phyloP scores from a whole-genome alignment of 345 rosid genomes.

The Aegle marmelos region DNA sequence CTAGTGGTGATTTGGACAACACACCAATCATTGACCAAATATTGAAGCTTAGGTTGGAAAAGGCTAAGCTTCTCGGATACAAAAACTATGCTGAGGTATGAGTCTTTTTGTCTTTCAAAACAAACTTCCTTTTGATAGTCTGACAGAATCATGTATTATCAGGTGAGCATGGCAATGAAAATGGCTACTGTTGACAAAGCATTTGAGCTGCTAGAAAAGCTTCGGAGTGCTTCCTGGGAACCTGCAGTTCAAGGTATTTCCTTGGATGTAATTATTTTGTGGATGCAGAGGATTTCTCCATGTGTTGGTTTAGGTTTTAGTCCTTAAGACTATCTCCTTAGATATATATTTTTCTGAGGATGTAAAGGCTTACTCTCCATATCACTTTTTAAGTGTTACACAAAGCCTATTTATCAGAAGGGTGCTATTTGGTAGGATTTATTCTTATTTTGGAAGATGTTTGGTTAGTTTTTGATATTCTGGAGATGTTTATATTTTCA shows the following conservation, averaged over 20 bases:
- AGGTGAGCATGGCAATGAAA: conserved; percentile 95
- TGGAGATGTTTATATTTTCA: neutral
- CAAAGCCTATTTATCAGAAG: neutral
- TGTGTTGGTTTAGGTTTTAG: neutral
- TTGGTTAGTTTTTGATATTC: neutral
- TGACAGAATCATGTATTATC: conserved; percentile 21
- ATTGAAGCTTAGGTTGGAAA: conserved; percentile 71
- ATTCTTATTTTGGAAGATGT: neutral
- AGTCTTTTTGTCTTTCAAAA: conserved; percentile 10
- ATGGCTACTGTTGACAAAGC: conserved; percentile 94
- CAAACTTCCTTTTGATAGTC: conserved; percentile 3
- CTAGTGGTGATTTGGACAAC: conserved; percentile 78
- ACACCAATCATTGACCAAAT: conserved; percentile 66
- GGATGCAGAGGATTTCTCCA: neutral
- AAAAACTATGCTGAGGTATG: conserved; percentile 87
- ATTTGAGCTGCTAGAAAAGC: conserved; percentile 75
- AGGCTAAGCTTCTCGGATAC: conserved; percentile 76
- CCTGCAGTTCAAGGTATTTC: conserved; percentile 78
- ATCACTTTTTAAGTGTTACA: neutral
- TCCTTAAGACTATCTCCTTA: neutral
- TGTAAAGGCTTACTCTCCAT: neutral
- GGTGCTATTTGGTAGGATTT: neutral
- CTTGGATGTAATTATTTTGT: neutral
- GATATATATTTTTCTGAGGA: neutral
- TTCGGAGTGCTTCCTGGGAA: conserved; percentile 81